Conservation (phyloP, 345 rosid genomes). For the Gossypioides kirkii region DNA sequence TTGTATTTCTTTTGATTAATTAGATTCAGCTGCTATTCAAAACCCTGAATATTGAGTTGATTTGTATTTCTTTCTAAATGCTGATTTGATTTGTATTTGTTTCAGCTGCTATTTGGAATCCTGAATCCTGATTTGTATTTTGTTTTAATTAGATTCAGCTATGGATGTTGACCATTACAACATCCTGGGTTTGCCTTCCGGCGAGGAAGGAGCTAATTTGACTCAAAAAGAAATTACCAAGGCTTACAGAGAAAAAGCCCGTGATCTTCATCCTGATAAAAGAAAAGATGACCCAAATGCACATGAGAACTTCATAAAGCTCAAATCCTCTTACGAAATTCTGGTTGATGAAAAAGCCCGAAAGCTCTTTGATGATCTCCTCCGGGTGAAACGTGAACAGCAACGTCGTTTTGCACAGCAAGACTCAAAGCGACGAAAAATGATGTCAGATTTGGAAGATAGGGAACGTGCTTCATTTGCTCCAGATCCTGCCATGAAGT, state of each 20-base stretch:
- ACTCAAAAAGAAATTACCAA: slow-evolving; percentile 68
- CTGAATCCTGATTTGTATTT: too few relatives aligned
- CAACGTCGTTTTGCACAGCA: slow-evolving; percentile 44
- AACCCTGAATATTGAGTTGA: too few relatives aligned
- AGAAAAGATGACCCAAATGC: slow-evolving; percentile 83
- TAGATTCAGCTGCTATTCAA: too few relatives aligned
- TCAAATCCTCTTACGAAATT: slow-evolving; percentile 69
- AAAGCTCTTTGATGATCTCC: slow-evolving; percentile 76
- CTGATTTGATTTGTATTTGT: too few relatives aligned
- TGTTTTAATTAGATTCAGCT: neutral
- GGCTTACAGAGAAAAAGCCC: slow-evolving; percentile 70
- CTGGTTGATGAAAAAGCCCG: slow-evolving; percentile 77
- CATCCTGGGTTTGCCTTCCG: slow-evolving; percentile 76
- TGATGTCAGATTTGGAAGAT: slow-evolving; percentile 80
- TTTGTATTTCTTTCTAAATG: too few relatives aligned
- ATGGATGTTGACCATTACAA: slow-evolving; percentile 63
- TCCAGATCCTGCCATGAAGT: slow-evolving; percentile 36
- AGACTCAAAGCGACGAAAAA: slow-evolving; percentile 64
- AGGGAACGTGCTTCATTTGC: slow-evolving; percentile 72
- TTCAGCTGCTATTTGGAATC: too few relatives aligned
- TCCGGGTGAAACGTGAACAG: slow-evolving; percentile 65
- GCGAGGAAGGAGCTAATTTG: slow-evolving; percentile 77
- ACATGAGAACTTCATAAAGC: slow-evolving; percentile 65
- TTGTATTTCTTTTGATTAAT: too few relatives aligned
- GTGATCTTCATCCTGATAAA: slow-evolving; percentile 85